Evolutionary conservation across 495 filamentous ascomycete genomes (phyloP), one percentile per base, ranked within the genome.

Genomic region (Neurospora intermedia): DNA sequence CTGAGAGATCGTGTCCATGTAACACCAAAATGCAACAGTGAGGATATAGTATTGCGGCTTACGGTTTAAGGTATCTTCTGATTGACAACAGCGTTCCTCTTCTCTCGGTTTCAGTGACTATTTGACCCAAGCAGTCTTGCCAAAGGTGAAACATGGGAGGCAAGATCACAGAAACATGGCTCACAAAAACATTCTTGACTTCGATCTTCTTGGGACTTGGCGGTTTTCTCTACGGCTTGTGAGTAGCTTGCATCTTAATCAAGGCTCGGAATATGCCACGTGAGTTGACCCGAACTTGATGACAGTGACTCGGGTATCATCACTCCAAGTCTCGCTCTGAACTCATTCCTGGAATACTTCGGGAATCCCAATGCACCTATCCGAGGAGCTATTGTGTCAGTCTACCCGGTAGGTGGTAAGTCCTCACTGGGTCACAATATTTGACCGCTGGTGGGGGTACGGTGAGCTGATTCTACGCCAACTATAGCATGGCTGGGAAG

Each of bases 341-440:
- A 78, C 66, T 80, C 82, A 0, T 88, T 88, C 71, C 45, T 83
- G 41, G 71, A 69, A 7, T 82, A 81, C 73, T 88, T 87, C 35
- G 69, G 40, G 41, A 69, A 83, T 1, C 84, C 83, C 13, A 78
- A 86, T 76, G 80, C 85, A 3, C 76, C 80, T 3, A 83, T 81
- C 3, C 83, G 84, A 5, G 87, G 85, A 35, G 78, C 79, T 6
- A 86, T 88, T 69, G 84, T 88, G 35, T 86, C 85, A 20, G 82
- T 86, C 3, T 88, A 87, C 41, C 85, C 82, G 72, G 85, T 76
- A 4, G 81, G 78, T 42, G 69, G 75, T 73, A 46, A 23, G 71
- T 69, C 35, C 31, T 62, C 27, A 31, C 54, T 62, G 16, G 13
- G 16, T 62, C 54, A 31, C 10, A 38, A 18, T 48, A 73, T 3